Evolutionary conservation across 1,284 basidiomycete species (phyloP).

Genomic region (Vanrija sp.): DNA sequence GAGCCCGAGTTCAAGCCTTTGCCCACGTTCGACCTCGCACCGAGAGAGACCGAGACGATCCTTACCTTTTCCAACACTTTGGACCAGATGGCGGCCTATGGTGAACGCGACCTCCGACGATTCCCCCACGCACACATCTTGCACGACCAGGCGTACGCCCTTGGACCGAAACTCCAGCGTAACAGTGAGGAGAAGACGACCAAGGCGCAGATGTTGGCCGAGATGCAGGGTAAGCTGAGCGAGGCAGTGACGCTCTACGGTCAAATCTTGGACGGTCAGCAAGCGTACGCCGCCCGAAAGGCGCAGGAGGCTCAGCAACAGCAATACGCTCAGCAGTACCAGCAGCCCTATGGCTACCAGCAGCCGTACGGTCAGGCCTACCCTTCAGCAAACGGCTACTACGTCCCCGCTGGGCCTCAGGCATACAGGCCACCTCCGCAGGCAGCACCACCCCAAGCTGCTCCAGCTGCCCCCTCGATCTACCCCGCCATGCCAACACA

Average conservation of each 20-base stretch:
- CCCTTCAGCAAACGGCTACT: not conserved
- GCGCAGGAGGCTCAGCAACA: slow-evolving; percentile 40
- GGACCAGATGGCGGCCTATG: slow-evolving; percentile 74
- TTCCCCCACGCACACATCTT: slow-evolving; percentile 78
- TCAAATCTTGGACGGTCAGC: slow-evolving; percentile 75
- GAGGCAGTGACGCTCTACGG: slow-evolving; percentile 89
- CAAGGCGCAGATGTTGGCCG: slow-evolving; percentile 78
- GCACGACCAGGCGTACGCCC: slow-evolving; percentile 73
- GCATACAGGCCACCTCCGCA: not conserved
- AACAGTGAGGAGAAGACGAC: slow-evolving; percentile 79
- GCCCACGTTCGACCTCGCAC: slow-evolving; percentile 71
- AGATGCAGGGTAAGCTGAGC: slow-evolving; percentile 91
- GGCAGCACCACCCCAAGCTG: slow-evolving; percentile 2
- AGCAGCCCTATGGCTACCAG: slow-evolving; percentile 16
- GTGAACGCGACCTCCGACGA: slow-evolving; percentile 68
- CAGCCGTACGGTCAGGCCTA: slow-evolving; percentile 2
- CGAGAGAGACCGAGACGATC: slow-evolving; percentile 75
- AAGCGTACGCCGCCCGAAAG: slow-evolving; percentile 43
- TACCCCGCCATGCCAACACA: slow-evolving; percentile 26
- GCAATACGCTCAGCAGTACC: slow-evolving; percentile 32
- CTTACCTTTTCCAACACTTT: slow-evolving; percentile 84
- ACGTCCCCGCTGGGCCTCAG: slow-evolving; percentile 4
- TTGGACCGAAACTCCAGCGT: slow-evolving; percentile 77
- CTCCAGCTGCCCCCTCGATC: slow-evolving; percentile 15
- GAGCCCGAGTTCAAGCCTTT: slow-evolving; percentile 52